Conservation (phyloP, 2,329 filamentous ascomycete genomes). For the Lecanicillium sp. region DNA sequence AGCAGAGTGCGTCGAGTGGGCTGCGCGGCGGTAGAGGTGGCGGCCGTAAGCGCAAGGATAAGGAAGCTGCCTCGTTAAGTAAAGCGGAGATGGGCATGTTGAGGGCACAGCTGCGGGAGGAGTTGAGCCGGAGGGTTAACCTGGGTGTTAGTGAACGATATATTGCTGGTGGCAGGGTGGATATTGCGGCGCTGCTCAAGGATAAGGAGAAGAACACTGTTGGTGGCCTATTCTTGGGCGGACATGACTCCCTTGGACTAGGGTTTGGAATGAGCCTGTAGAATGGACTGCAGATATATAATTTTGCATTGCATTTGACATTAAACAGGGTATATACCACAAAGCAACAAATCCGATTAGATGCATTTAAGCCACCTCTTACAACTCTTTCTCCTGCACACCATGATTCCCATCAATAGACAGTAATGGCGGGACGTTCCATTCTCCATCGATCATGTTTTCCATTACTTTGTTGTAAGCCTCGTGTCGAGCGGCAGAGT, state of each 20-base stretch:
- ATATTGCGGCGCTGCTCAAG: constrained; percentile 62
- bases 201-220: constrained; percentile 41
- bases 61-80: constrained; percentile 55
- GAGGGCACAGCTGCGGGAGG: constrained; percentile 61
- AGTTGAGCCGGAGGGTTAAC: constrained; percentile 70
- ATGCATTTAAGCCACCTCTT: too few relatives aligned
- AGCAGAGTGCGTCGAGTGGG: constrained; percentile 62
- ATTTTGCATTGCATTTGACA: too few relatives aligned
- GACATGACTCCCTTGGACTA: constrained; percentile 56
- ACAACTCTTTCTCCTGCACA: constrained; percentile 23
- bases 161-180: constrained; percentile 73
- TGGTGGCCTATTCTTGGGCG: constrained; percentile 26
- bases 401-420: constrained; percentile 26
- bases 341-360: too few relatives aligned
- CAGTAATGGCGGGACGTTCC: constrained; percentile 24
- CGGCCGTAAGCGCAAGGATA: constrained; percentile 66
- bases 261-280: constrained; percentile 9
- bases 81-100: constrained; percentile 67
- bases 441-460: constrained; percentile 18
- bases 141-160: constrained; percentile 83
- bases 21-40: constrained; percentile 60
- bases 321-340: too few relatives aligned
- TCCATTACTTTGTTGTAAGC: constrained; percentile 25
- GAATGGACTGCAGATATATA: background rate
- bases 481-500: constrained; percentile 19